Evolutionary conservation across 805 yeast genomes (phyloP), one percentile per base, ranked within the genome.

Genomic region (Candida gorgasii): DNA sequence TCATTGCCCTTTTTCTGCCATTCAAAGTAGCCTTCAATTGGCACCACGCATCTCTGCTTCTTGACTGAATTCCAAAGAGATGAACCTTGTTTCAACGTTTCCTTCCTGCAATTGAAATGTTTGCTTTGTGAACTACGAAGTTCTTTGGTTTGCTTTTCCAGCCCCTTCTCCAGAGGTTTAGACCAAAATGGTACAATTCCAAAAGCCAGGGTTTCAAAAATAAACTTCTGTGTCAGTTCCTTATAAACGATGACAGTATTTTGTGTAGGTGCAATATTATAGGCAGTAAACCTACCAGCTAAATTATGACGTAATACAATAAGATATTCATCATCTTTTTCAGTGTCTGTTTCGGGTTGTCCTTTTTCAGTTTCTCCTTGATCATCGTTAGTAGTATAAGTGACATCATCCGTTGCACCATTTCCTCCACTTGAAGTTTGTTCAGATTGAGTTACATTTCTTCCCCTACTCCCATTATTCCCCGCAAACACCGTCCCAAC

Each of bases 21-120:
- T 61, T 90, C 97, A 55, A 78, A 90, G 60, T 90, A 90, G 0
- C 97, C 97, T 53, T 78, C 76, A 29, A 86, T 74, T 0, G 95
- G 92, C 0, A 89, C 78, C 1, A 84, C 81, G 58, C 96, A 89
- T 28, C 96, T 66, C 4, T 67, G 65, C 7, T 62, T 62, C 17
- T 71, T 62, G 27, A 72, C 63, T 4, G 78, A 68, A 5, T 67
- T 67, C 96, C 96, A 89, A 30, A 84, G 61, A 16, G 72, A 65
- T 32, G 73, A 70, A 1, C 64, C 60, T 4, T 72, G 68, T 0
- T 53, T 52, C 8, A 89, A 52, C 5, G 83, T 75, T 48, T 89
- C 96, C 26, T 65, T 64, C 15, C 93, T 65, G 18, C 95, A 89
- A 64, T 89, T 89, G 69, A 89, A 84, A 11, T 84, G 78, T 32